phyloP scores from a whole-genome alignment of 2,329 filamentous ascomycete genomes.

The Whalleya microplaca region DNA sequence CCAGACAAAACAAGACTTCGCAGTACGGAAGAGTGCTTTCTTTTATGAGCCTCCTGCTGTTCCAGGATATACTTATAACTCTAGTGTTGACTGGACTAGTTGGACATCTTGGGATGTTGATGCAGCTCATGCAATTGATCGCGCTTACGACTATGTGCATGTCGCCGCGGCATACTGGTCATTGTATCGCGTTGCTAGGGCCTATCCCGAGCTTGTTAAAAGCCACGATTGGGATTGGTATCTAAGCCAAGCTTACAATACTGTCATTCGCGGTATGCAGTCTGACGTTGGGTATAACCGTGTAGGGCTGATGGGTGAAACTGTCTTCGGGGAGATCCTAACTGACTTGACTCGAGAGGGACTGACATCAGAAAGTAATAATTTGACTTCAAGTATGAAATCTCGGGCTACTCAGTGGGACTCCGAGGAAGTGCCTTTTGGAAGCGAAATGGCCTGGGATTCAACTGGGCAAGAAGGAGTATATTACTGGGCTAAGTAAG shows the following conservation, averaged over 20 bases:
- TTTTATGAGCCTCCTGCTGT: constrained; percentile 55
- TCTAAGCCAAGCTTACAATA: constrained; percentile 56
- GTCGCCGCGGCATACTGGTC: constrained; percentile 60
- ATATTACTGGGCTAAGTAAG: constrained; percentile 59
- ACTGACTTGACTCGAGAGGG: constrained; percentile 54
- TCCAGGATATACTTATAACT: constrained; percentile 49
- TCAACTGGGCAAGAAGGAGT: constrained; percentile 65
- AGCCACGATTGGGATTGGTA: constrained; percentile 57
- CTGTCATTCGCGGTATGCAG: constrained; percentile 45
- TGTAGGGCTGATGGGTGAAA: constrained; percentile 63
- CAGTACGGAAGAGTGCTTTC: constrained; percentile 59
- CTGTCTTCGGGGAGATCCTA: constrained; percentile 57
- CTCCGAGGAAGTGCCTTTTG: constrained; percentile 56
- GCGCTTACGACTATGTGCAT: constrained; percentile 65
- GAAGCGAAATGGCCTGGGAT: constrained; percentile 66
- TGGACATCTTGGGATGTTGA: constrained; percentile 57
- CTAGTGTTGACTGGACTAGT: constrained; percentile 49
- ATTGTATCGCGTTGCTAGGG: constrained; percentile 57
- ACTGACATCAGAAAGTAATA: constrained; percentile 41
- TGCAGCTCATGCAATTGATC: constrained; percentile 48
- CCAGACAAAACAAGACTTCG: constrained; percentile 47
- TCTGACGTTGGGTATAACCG: constrained; percentile 48
- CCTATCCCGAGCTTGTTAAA: constrained; percentile 49
- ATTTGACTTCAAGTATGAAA: constrained; percentile 51
- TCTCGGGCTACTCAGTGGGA: constrained; percentile 54